Evolutionary conservation across 2,329 filamentous ascomycete genomes (phyloP).

Genomic region (Biscogniauxia marginata): DNA sequence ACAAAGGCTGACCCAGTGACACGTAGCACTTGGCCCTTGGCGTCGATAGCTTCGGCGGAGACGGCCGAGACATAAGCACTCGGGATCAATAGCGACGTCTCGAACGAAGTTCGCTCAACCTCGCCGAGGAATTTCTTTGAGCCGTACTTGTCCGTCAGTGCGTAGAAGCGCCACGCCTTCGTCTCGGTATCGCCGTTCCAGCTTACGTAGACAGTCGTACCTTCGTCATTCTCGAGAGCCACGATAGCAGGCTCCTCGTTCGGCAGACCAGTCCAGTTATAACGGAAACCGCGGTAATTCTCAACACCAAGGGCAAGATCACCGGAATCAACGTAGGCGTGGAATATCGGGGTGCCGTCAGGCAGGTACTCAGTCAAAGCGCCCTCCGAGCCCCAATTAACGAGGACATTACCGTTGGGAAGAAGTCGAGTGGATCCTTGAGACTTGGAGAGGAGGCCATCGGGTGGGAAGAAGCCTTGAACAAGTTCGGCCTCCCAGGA

Average conservation of each 20-base stretch:
- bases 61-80: slow-evolving; percentile 13
- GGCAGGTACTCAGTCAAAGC: slow-evolving; percentile 45
- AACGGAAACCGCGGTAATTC: slow-evolving; percentile 27
- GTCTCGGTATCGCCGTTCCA: slow-evolving; percentile 54
- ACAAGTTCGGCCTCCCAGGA: slow-evolving; percentile 45
- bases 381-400: slow-evolving; percentile 50
- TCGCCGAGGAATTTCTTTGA: slow-evolving; percentile 39
- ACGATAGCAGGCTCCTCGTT: slow-evolving; percentile 35
- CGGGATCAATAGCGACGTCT: slow-evolving; percentile 35
- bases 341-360: slow-evolving; percentile 11
- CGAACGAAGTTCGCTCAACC: slow-evolving; percentile 41
- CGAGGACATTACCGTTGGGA: slow-evolving; percentile 42
- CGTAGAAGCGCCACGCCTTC: slow-evolving; percentile 49
- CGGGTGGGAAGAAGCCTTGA: slow-evolving; percentile 48
- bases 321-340: slow-evolving; percentile 32
- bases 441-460: slow-evolving; percentile 47
- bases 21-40: slow-evolving; percentile 19
- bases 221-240: slow-evolving; percentile 22
- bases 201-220: slow-evolving; percentile 44
- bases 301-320: slow-evolving; percentile 20
- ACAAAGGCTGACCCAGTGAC: slow-evolving; percentile 19
- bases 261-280: slow-evolving; percentile 44
- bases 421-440: slow-evolving; percentile 38
- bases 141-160: slow-evolving; percentile 33
- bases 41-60: slow-evolving; percentile 27